phyloP scores from a whole-genome alignment of 192 early-diverging fungal species.

The Entomortierella parvispora region DNA sequence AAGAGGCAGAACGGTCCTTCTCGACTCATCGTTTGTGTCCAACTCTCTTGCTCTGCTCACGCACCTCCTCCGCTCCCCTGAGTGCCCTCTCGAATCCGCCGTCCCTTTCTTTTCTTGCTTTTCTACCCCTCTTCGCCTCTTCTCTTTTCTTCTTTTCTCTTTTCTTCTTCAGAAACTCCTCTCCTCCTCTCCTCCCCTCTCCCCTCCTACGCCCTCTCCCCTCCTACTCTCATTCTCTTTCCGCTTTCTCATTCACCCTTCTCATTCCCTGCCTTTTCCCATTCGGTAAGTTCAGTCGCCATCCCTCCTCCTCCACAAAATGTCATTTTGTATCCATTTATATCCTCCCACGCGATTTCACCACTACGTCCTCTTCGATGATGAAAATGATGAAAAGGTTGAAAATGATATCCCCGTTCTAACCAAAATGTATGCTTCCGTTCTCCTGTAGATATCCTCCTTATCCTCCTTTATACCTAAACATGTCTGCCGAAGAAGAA shows the following conservation, averaged over 20 bases:
- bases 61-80: too few relatives aligned
- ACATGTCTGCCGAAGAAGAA: conserved; percentile 28
- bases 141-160: background rate
- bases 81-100: too few relatives aligned
- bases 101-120: background rate
- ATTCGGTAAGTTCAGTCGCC: background rate
- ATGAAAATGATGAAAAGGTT: background rate
- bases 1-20: too few relatives aligned
- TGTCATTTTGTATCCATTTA: too few relatives aligned
- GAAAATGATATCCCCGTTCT: background rate
- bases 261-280: background rate
- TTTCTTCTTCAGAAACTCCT: background rate
- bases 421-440: too few relatives aligned
- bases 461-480: background rate
- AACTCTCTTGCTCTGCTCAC: too few relatives aligned
- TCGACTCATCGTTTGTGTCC: too few relatives aligned
- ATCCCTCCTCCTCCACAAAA: background rate
- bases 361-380: background rate
- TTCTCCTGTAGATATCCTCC: too few relatives aligned
- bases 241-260: background rate
- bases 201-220: background rate
- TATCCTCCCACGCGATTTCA: background rate
- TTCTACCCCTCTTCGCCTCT: background rate
- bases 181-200: background rate
- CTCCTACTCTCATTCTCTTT: background rate